Evolutionary conservation across 225 moss, liverwort and hornwort genomes (phyloP).

Genomic region (Polytrichum commune): DNA sequence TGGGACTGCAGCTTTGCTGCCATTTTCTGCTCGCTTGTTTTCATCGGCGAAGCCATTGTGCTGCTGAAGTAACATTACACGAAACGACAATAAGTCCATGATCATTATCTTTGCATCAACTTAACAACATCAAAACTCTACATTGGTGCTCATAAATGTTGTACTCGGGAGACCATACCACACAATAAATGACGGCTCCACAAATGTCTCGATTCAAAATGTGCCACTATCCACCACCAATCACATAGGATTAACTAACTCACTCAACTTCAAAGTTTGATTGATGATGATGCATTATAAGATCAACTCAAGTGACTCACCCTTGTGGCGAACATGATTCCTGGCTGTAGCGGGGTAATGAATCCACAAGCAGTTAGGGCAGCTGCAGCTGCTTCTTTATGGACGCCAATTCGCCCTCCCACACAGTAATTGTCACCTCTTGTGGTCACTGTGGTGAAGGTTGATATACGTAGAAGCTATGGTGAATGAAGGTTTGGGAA

Average conservation of each 20-base stretch:
- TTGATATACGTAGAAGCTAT: neutral
- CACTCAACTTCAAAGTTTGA: no score
- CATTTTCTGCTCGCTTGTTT: conserved; percentile 51
- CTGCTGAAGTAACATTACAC: conserved; percentile 18
- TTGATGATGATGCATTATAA: no score
- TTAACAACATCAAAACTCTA: no score
- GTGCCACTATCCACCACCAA: no score
- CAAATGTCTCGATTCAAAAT: no score
- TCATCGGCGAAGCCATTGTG: conserved; percentile 51
- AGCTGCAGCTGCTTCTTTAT: neutral
- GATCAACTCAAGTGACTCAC: conserved; percentile 22
- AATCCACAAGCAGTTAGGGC: neutral
- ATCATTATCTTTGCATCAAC: neutral
- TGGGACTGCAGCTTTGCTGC: conserved; percentile 41
- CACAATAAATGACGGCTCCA: no score
- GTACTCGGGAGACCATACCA: no score
- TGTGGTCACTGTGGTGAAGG: neutral
- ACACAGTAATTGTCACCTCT: neutral
- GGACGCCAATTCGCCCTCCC: conserved; percentile 5
- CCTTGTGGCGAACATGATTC: conserved; percentile 62
- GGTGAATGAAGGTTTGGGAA: neutral
- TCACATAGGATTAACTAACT: no score
- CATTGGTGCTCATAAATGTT: no score
- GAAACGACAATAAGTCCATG: neutral
- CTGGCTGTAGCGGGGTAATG: neutral